Evolutionary conservation across 257 asterid genomes (phyloP).

Genomic region (Penstemon newberryi): DNA sequence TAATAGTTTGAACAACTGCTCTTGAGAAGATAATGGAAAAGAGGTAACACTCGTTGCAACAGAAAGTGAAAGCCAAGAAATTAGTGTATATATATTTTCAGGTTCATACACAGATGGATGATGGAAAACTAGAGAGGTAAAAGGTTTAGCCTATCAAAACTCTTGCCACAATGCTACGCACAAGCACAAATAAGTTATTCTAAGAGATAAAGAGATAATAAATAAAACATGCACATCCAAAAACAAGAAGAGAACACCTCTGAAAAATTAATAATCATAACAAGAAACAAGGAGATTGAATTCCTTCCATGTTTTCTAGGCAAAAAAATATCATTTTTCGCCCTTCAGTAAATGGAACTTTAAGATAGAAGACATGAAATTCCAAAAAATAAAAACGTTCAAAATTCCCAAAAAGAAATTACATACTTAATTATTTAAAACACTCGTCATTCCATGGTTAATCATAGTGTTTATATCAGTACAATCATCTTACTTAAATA

Average conservation of each 20-base stretch:
- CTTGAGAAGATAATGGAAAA: conserved; percentile 7
- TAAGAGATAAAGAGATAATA: not conserved
- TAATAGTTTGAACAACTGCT: conserved; percentile 18
- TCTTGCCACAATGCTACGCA: not conserved
- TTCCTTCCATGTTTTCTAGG: not conserved
- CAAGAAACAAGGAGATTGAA: conserved; percentile 2
- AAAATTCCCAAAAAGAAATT: not conserved
- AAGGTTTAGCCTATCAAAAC: not conserved
- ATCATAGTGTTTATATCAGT: conserved; percentile 6
- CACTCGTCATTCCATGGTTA: conserved; percentile 2
- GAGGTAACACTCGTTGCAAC: not conserved
- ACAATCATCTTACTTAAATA: conserved; percentile 9
- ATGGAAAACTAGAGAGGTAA: not conserved
- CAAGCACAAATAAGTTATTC: not conserved
- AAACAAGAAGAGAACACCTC: conserved; percentile 5
- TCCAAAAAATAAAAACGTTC: not conserved
- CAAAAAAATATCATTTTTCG: not conserved
- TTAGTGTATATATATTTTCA: not conserved
- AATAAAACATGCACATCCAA: not conserved
- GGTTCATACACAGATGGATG: not conserved
- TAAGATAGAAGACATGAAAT: not conserved
- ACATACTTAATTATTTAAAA: not conserved
- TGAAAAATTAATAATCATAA: conserved; percentile 1
- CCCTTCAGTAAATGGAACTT: not conserved
- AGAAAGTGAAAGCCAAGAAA: conserved; percentile 22